Base-by-base conservation (phyloP, 768 basidiomycete species). In the Strobilomyces dryophilus region DNA sequence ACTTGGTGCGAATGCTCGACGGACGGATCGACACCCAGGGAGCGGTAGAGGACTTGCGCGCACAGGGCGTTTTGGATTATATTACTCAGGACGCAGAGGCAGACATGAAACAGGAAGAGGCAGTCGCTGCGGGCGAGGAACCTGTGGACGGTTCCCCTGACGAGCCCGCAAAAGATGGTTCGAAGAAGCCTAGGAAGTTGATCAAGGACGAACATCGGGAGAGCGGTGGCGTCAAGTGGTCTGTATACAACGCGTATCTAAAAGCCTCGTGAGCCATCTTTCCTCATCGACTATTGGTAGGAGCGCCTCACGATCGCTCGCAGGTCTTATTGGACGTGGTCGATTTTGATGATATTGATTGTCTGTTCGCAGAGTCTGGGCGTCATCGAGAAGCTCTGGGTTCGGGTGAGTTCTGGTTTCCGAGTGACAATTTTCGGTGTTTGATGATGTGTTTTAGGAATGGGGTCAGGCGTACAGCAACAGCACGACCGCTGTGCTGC, bases 181-280 rank as follows among this genome's bases (percentile, higher is more conserved):
- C 49, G 15, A 91, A 84, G 71, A 87, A 83, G 56, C 85, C 88
- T 0, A 72, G 84, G 27, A 87, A 89, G 61, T 70, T 92, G 11
- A 68, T 92, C 52, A 84, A 91, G 64, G 91, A 92, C 45, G 91
- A 94, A 63, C 85, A 90, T 53, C 68, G 91, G 41, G 88, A 89
- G 56, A 77, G 78, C 2, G 93, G 92, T 0, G 83, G 85, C 35
- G 92, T 95, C 29, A 90, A 89, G 62, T 92, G 89, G 87, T 69
- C 72, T 1, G 76, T 85, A 31, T 85, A 85, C 53, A 79, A 82
- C 12, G 73, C 79, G 7, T 90, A 94, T 61, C 64, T 92, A 53
- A 76, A 81, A 65, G 86, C 83, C 17, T 85, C 87, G 84, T 87
- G 29, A 50, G 69, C 60, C 2, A 1, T 45, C 20, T 32, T 18